Base-by-base conservation (phyloP, 257 asterid species). In the Cordia subcordata region DNA sequence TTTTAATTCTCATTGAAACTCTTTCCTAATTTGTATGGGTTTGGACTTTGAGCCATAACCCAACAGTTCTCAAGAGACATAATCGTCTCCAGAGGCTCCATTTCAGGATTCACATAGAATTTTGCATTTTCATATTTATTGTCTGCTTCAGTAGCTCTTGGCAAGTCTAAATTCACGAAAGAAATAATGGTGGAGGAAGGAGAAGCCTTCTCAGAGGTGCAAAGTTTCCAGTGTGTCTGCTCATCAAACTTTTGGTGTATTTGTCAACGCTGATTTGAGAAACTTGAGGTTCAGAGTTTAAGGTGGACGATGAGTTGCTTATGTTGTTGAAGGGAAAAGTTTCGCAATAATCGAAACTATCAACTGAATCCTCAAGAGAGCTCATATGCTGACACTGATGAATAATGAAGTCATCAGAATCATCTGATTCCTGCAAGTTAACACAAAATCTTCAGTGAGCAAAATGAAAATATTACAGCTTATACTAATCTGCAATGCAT, bases 101-200 rank as follows among this genome's bases (percentile, higher is more conserved):
- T 0, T 40, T 44, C 53, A 0, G 54, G 44, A 16, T 56, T 37
- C 12, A 37, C n/a, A 11, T 4, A 17, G 18, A 32, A 5, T 1
- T 14, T 38, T 40, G 5, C 16, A 11, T 22, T 17, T 60, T 40
- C 46, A 2, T 12, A 4, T 0, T 14, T 4, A 8, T 4, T 3
- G 17, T 47, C 1, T 9, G 49, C 9, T n/a, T n/a, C n/a, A 6
- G n/a, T 4, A n/a, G n/a, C n/a, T n/a, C n/a, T n/a, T 9, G 57
- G 42, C 3, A 27, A 15, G 16, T 17, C 32, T 1, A 15, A 35
- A 12, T 16, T 63, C 16, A 23, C 54, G 9, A 63, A 63, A 0
- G 68, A 63, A 8, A 63, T 42, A 5, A 38, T 10, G 11, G 68
- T 27, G 35, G 35, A 10, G 32, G 53, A 32, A 23, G 57, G 11